Evolutionary conservation across 1,139 yeast species (phyloP), one percentile per base, ranked within the genome.

Genomic region (Yamadazyma conglobata): DNA sequence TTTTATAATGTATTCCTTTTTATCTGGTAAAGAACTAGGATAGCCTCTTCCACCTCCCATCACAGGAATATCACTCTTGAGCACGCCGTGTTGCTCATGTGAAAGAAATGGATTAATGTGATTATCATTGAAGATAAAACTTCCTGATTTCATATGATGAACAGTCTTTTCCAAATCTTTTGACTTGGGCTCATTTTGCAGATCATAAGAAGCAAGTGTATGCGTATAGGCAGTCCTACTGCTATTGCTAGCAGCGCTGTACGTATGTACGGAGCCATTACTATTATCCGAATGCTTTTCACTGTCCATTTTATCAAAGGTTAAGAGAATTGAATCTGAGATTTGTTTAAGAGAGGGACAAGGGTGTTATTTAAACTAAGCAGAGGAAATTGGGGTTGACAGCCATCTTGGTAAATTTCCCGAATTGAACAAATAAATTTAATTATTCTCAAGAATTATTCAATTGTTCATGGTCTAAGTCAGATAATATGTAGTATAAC

Each of bases 31-130:
- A 8, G 49, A 35, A 4, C 63, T 60, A 0, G 70, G 70, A 32
- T 50, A 58, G 2, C 50, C 52, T 22, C 58, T 46, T n/a, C 54
- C 61, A 10, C 52, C 56, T 6, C 70, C 68, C 67, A 63, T 62
- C 5, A 27, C 33, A 2, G 66, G 67, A 31, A 60, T 15, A n/a
- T 17, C 24, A 18, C 29, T 14, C 14, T 15, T 14, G 16, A 19
- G 14, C 6, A 26, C 15, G 4, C 19, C 19, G 4, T 11, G 5
- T 12, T 26, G 24, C 4, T 14, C 14, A 10, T 17, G 24, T 6
- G 25, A 17, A 7, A 17, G 16, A 19, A 22, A 19, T 5, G 31
- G 25, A 12, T 27, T 22, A 10, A 22, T 11, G 15, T 22, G 21
- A 9, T 27, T 16, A 21, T 22, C 22, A 20, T 15, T 18, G 11